phyloP scores from a whole-genome alignment of 2,329 filamentous ascomycete species.

The Herpotrichia juniperi region DNA sequence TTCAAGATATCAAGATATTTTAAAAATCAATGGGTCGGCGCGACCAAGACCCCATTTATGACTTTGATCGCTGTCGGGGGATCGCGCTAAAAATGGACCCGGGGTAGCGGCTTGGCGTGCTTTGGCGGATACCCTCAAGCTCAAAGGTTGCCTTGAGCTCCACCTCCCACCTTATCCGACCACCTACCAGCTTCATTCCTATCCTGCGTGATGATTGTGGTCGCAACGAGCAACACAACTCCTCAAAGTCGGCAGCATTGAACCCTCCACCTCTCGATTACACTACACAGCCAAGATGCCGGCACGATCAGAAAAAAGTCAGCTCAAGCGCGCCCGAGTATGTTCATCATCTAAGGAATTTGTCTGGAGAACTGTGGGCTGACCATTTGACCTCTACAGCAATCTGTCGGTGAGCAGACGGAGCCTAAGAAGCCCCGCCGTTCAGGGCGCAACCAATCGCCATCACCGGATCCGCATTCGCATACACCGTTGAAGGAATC shows the following conservation, averaged over 20 bases:
- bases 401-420: conserved; percentile 66
- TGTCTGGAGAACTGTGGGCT: conserved; percentile 17
- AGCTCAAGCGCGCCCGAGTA: conserved; percentile 83
- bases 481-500: conserved; percentile 60
- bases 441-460: conserved; percentile 70
- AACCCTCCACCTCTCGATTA: conserved; percentile 16
- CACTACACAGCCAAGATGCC: conserved; percentile 53
- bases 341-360: conserved; percentile 38
- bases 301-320: conserved; percentile 73
- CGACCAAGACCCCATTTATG: too few relatives aligned
- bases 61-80: too few relatives aligned
- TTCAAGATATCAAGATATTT: too few relatives aligned
- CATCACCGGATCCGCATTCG: conserved; percentile 51
- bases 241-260: conserved; percentile 28
- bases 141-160: neutral
- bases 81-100: neutral
- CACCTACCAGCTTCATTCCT: conserved; percentile 15
- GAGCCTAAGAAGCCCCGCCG: conserved; percentile 85
- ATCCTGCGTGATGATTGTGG: conserved; percentile 25
- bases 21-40: too few relatives aligned
- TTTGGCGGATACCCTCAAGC: neutral
- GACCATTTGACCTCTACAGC: conserved; percentile 55
- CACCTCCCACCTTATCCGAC: neutral
- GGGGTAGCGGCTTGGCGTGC: neutral
- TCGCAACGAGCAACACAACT: conserved; percentile 14